Evolutionary conservation across 371 early-diverging fungal species (phyloP).

Genomic region (Mucor mucedo): DNA sequence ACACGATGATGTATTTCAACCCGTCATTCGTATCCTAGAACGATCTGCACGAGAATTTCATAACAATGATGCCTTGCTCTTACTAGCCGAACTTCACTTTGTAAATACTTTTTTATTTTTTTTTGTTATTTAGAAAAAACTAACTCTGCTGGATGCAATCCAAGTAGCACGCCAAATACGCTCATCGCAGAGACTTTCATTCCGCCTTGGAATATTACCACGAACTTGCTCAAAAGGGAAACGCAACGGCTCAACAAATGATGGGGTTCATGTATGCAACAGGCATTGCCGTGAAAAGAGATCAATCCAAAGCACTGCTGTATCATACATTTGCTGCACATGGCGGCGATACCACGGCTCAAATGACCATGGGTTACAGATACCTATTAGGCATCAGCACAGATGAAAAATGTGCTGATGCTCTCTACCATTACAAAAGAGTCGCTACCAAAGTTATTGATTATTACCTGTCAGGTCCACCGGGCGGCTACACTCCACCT

Average conservation of each 20-base stretch:
- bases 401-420: slow-evolving; percentile 76
- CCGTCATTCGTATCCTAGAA: slow-evolving; percentile 9
- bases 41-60: slow-evolving; percentile 30
- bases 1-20: slow-evolving; percentile 6
- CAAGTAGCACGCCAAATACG: slow-evolving; percentile 61
- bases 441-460: slow-evolving; percentile 84
- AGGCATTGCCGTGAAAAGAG: slow-evolving; percentile 68
- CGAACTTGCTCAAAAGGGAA: slow-evolving; percentile 68
- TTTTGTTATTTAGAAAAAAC: not conserved
- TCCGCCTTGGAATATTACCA: slow-evolving; percentile 63
- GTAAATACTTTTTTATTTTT: slow-evolving; percentile 36
- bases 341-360: slow-evolving; percentile 74
- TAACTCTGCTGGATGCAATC: too few species aligned
- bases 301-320: slow-evolving; percentile 73
- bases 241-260: slow-evolving; percentile 87
- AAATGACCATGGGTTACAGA: slow-evolving; percentile 88
- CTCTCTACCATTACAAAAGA: slow-evolving; percentile 76
- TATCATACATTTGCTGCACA: slow-evolving; percentile 88
- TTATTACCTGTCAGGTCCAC: slow-evolving; percentile 78
- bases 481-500: slow-evolving; percentile 80
- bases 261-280: slow-evolving; percentile 90
- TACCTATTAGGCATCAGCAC: slow-evolving; percentile 84
- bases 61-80: slow-evolving; percentile 52
- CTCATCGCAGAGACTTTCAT: slow-evolving; percentile 56
- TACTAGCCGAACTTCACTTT: slow-evolving; percentile 63